Base-by-base conservation (phyloP, 176 grass and related monocot genomes). In the Carex scoparia region DNA sequence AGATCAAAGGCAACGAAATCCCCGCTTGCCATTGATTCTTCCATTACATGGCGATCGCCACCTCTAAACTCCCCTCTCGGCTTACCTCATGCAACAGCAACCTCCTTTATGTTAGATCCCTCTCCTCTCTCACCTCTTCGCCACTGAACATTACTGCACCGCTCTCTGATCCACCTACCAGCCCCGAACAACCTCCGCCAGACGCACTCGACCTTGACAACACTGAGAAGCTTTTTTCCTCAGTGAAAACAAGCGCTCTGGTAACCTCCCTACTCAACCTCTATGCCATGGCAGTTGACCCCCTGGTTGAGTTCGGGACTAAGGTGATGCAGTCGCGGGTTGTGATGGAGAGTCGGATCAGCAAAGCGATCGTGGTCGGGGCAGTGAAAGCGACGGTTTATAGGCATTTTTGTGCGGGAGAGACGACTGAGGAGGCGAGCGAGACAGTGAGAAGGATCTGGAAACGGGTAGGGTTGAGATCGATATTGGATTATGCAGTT, bases 401-500 rank as follows among this genome's bases (percentile, higher is more conserved):
- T 82, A 69, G 28, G 63, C 91, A 92, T 71, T 95, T 98, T 87
- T 93, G 89, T 76, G 95, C 93, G 1, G 95, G 93, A 19, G 95
- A 98, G 88, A 69, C 93, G n/a, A 78, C 84, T 0, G 89, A 84
- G 6, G 95, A 95, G 46, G 95, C 89, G 32, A 88, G 86, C 0
- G 84, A 33, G 18, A 82, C 87, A 57, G 89, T 92, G 33, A 75
- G 85, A 53, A 77, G 68, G 63, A 88, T 98, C 12, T 98, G 88
- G 85, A 75, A 81, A 19, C 75, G 40, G 13, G 42, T 54, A 0
- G 91, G 93, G 40, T 65, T 98, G 86, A 87, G 91, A 37, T 90
- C 89, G 11, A 95, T 98, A 71, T 84, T 98, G 0, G 95, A 98
- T 88, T 98, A 89, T 90, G 91, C 86, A 16, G 91, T 98, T 54